Evolutionary conservation across 352 stramenopile species (phyloP).

Genomic region (Globisporangium polare): DNA sequence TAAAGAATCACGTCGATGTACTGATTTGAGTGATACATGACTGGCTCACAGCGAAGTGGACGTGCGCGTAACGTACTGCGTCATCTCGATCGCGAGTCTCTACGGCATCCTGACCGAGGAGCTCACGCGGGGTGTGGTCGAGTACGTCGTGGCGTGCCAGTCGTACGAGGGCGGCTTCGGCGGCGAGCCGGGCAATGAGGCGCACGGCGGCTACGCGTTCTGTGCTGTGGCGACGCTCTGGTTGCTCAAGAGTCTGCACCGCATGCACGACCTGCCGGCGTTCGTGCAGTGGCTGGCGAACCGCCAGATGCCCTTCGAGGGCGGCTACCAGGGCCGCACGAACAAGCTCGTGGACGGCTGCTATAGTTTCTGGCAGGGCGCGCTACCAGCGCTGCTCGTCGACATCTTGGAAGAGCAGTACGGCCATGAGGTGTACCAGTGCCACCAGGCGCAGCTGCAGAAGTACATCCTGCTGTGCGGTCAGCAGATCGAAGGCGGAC

Average conservation of each 20-base stretch:
- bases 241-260: slow-evolving; percentile 80
- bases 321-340: slow-evolving; percentile 91
- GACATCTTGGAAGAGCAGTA: slow-evolving; percentile 36
- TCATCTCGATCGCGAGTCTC: slow-evolving; percentile 92
- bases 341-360: slow-evolving; percentile 99
- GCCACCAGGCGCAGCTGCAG: slow-evolving; percentile 74
- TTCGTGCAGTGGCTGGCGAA: slow-evolving; percentile 89
- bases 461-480: slow-evolving; percentile 94
- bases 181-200: slow-evolving; percentile 90
- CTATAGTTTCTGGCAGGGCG: slow-evolving; percentile 99
- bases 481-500: slow-evolving; percentile 91
- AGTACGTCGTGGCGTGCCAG: slow-evolving; percentile 91
- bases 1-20: neutral
- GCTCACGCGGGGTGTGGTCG: slow-evolving; percentile 66
- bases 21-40: neutral
- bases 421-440: slow-evolving; percentile 50
- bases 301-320: slow-evolving; percentile 94
- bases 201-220: slow-evolving; percentile 98
- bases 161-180: slow-evolving; percentile 98
- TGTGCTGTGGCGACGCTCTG: slow-evolving; percentile 94
- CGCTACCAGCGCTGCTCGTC: slow-evolving; percentile 79
- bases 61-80: slow-evolving; percentile 96
- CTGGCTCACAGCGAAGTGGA: slow-evolving; percentile 86
- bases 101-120: slow-evolving; percentile 91
- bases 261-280: slow-evolving; percentile 43